Conservation (phyloP, 139 green algal genomes). For the Dunaliella sp. region DNA sequence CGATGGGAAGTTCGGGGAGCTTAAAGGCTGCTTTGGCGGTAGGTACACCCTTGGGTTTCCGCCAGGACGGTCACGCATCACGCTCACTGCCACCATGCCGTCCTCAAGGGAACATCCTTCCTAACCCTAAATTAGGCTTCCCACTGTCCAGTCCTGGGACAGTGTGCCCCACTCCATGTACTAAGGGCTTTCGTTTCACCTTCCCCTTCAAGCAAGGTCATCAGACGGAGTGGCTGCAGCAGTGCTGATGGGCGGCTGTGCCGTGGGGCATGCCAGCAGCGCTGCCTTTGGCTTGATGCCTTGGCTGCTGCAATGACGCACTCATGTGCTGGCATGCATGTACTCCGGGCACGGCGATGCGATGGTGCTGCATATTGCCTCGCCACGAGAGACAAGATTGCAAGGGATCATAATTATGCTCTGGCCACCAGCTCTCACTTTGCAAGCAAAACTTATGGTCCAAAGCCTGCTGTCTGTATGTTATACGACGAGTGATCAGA, state of each 20-base stretch:
- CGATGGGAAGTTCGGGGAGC: no score
- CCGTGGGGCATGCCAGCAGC: background rate
- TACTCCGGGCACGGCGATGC: background rate
- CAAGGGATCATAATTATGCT: no score
- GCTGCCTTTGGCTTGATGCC: background rate
- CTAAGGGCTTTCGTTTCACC: background rate
- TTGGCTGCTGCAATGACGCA: background rate
- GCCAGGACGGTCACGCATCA: background rate
- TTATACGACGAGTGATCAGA: no score
- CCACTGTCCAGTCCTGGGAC: background rate
- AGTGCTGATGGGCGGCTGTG: background rate
- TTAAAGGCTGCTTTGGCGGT: no score
- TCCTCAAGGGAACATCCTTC: background rate
- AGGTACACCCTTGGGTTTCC: no score
- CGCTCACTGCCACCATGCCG: background rate
- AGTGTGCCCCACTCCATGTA: background rate
- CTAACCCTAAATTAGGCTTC: background rate
- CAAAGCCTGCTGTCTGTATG: no score
- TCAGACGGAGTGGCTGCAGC: background rate
- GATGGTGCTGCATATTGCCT: background rate
- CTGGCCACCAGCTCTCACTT: no score
- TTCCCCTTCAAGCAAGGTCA: background rate
- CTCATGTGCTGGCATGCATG: background rate
- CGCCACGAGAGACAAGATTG: no score
- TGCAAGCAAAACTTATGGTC: no score